Evolutionary conservation across 495 filamentous ascomycete genomes (phyloP).

Genomic region (Neurospora sp.): DNA sequence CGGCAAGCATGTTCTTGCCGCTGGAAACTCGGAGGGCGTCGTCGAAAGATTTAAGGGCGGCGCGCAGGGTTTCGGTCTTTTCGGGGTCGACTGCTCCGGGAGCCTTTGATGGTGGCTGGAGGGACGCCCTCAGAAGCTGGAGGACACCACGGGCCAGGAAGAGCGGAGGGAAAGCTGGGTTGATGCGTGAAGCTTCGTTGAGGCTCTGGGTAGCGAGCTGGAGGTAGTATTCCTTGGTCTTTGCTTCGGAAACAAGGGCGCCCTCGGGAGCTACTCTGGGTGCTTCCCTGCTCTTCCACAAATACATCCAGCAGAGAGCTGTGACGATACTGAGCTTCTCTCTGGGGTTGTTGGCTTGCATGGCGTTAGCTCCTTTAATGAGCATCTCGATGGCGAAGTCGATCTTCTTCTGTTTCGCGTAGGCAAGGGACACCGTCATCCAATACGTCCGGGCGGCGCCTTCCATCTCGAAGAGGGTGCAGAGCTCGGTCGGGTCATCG

Average conservation of each 20-base stretch:
- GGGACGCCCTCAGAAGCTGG: slow-evolving; percentile 74
- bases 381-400: slow-evolving; percentile 94
- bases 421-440: slow-evolving; percentile 94
- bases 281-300: slow-evolving; percentile 84
- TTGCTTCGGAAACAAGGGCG: slow-evolving; percentile 52
- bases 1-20: slow-evolving; percentile 80
- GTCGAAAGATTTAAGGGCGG: slow-evolving; percentile 84
- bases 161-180: slow-evolving; percentile 78
- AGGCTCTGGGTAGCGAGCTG: slow-evolving; percentile 80
- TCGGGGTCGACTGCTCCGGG: slow-evolving; percentile 60
- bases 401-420: slow-evolving; percentile 86
- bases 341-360: slow-evolving; percentile 59
- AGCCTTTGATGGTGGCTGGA: slow-evolving; percentile 65
- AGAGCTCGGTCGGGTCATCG: slow-evolving; percentile 93
- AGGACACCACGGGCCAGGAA: slow-evolving; percentile 89
- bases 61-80: slow-evolving; percentile 66
- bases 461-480: slow-evolving; percentile 87
- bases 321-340: slow-evolving; percentile 80
- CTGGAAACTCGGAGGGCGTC: slow-evolving; percentile 77
- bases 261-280: slow-evolving; percentile 64
- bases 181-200: slow-evolving; percentile 91
- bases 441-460: slow-evolving; percentile 78
- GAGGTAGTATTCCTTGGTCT: slow-evolving; percentile 87
- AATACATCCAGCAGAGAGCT: slow-evolving; percentile 83
- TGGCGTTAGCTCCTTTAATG: slow-evolving; percentile 65